Conservation (phyloP, 192 early-diverging fungal species). For the Chytriomyces sp. region DNA sequence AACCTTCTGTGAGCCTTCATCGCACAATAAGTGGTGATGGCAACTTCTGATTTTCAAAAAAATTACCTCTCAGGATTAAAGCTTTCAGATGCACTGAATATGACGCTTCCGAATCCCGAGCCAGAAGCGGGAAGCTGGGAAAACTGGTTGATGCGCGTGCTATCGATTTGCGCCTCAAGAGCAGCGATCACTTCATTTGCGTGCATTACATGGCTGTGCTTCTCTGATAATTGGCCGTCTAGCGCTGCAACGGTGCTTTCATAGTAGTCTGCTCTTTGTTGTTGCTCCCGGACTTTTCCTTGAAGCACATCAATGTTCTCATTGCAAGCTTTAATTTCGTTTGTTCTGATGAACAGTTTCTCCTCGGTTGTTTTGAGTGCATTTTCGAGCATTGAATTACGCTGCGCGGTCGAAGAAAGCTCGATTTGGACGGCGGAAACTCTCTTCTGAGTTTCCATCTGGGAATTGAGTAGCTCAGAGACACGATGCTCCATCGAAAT, state of each 20-base stretch:
- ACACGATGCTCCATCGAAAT: neutral
- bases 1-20: too few species aligned
- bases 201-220: conserved; percentile 28
- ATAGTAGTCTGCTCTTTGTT: conserved; percentile 2
- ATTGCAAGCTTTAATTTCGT: conserved; percentile 4
- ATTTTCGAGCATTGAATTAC: conserved; percentile 9
- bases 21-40: too few species aligned
- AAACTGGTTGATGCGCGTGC: too few species aligned
- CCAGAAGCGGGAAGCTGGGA: too few species aligned
- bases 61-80: too few species aligned
- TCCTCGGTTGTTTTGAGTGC: conserved; percentile 9
- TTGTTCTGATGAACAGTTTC: neutral
- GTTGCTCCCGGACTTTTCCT: neutral
- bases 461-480: conserved; percentile 2
- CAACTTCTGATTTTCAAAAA: too few species aligned
- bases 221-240: conserved; percentile 22
- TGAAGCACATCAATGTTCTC: conserved; percentile 16
- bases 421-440: conserved; percentile 13
- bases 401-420: neutral
- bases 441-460: conserved; percentile 10
- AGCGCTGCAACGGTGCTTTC: conserved; percentile 15
- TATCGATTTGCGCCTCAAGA: neutral
- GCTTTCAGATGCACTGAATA: too few species aligned
- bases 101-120: too few species aligned
- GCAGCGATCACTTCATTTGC: conserved; percentile 15